Base-by-base conservation (phyloP, 345 rosid species). In the Rhizophora apiculata region DNA sequence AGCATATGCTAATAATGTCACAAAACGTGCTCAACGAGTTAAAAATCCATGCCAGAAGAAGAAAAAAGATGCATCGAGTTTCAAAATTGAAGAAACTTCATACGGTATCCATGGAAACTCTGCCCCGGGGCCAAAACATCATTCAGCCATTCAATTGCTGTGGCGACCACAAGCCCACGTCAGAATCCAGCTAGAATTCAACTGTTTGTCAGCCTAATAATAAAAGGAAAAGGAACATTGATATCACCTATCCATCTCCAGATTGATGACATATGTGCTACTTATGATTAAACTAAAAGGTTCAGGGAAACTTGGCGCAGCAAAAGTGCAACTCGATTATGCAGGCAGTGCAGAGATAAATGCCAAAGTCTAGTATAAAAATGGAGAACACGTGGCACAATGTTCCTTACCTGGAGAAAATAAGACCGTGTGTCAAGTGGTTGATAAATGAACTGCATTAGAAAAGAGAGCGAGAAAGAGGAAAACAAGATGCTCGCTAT, bases 31-130 rank as follows among this genome's bases (percentile, higher is more conserved):
- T 39, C 16, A 60, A 63, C 6, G 10, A 56, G 55, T 32, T 26
- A 51, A 68, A 30, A 30, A 72, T 6, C 18, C 27, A 15, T 49
- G 54, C 32, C 32, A 8, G 30, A 60, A 37, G 10, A 67, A 59
- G 24, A 60, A 22, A 72, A 2, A 1, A 19, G 16, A 8, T 29
- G 62, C 19, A 26, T 56, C 21, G 67, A 51, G 37, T 54, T 59
- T 69, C 59, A 49, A 71, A 71, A 81, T 74, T 78, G 37, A 72
- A 72, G 65, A 72, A 75, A 77, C 72, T 71, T 67, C 85, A 87
- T 90, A 94, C 96, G 69, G 98, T 96, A 81, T 91, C 97, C 75
- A 94, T 83, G 74, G 95, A 95, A 43, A 94, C 91, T 86, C 87
- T 87, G 89, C 88, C 62, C 95, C 98, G 54, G 88, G 75, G 85